phyloP scores from a whole-genome alignment of 768 basidiomycete species.

The Lactarius akahatsu region DNA sequence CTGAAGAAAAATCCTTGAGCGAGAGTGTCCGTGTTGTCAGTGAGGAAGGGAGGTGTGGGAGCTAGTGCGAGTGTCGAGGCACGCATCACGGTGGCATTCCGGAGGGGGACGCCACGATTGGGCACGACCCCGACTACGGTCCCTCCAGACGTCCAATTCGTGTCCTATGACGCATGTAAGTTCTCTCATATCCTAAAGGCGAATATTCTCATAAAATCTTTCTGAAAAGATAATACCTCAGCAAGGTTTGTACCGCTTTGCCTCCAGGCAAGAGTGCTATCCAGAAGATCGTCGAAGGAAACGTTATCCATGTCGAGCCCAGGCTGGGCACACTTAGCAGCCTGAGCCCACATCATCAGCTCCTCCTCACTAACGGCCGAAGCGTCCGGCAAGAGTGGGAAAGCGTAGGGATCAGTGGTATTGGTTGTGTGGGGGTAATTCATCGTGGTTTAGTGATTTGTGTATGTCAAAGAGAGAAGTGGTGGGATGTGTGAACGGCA shows the following conservation, averaged over 20 bases:
- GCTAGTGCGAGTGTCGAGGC: too few species aligned
- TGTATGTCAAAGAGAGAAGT: not conserved
- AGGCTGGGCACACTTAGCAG: not conserved
- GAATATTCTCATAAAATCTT: not conserved
- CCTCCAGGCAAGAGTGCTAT: too few species aligned
- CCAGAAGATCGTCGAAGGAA: not conserved
- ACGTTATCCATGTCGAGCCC: accelerated
- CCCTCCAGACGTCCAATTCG: not conserved
- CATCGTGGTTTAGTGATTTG: not conserved
- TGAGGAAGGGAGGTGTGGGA: not conserved
- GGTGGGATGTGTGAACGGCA: not conserved
- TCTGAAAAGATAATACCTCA: not conserved
- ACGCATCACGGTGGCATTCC: too few species aligned
- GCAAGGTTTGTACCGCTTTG: too few species aligned
- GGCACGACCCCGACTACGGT: too few species aligned
- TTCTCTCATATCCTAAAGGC: not conserved
- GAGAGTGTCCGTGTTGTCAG: not conserved
- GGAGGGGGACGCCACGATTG: too few species aligned
- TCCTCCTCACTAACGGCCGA: not conserved
- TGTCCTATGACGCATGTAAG: not conserved
- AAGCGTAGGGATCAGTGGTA: not conserved
- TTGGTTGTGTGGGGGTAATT: not conserved
- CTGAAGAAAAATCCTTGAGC: not conserved
- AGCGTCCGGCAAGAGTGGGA: not conserved
- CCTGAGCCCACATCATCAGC: not conserved